Conservation (phyloP, 495 filamentous ascomycete species). For the Penicillium angulare region DNA sequence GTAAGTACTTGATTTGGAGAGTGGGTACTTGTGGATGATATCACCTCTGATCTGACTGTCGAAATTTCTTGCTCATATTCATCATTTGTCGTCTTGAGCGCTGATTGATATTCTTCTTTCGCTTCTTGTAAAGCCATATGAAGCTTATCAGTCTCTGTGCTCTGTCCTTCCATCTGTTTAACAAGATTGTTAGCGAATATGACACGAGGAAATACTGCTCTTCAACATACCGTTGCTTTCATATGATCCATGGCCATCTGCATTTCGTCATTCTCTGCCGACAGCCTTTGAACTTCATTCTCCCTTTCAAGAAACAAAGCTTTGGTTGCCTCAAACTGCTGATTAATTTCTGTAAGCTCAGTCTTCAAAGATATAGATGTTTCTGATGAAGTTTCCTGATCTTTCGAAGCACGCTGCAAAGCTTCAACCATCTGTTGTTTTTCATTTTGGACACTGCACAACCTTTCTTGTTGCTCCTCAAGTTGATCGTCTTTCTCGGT, state of each 20-base stretch:
- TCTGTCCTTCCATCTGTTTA: slow-evolving; percentile 23
- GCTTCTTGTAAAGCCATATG: slow-evolving; percentile 17
- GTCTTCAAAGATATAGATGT: slow-evolving; percentile 11
- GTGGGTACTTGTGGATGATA: neutral
- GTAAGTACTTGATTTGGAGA: slow-evolving; percentile 1
- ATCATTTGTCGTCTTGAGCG: slow-evolving; percentile 16
- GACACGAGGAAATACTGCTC: no score
- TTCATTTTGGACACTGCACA: slow-evolving; percentile 18
- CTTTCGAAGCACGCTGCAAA: slow-evolving; percentile 18
- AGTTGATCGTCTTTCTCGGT: slow-evolving; percentile 47
- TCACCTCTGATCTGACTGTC: slow-evolving; percentile 23
- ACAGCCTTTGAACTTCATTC: slow-evolving; percentile 22
- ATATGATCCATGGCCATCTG: slow-evolving; percentile 17
- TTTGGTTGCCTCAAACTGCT: slow-evolving; percentile 15
- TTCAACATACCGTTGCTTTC: slow-evolving; percentile 34
- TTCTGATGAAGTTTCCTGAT: slow-evolving; percentile 16
- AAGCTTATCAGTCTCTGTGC: slow-evolving; percentile 20
- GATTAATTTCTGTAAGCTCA: slow-evolving; percentile 17
- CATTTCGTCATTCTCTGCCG: slow-evolving; percentile 18
- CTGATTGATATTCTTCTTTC: slow-evolving; percentile 18
- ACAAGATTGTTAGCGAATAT: slow-evolving; percentile 11
- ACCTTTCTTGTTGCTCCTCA: slow-evolving; percentile 33
- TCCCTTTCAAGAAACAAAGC: slow-evolving; percentile 24
- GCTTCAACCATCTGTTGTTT: slow-evolving; percentile 14
- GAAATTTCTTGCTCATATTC: slow-evolving; percentile 19